Evolutionary conservation across 371 early-diverging fungal genomes (phyloP).

Genomic region (Lichtheimia ornata): DNA sequence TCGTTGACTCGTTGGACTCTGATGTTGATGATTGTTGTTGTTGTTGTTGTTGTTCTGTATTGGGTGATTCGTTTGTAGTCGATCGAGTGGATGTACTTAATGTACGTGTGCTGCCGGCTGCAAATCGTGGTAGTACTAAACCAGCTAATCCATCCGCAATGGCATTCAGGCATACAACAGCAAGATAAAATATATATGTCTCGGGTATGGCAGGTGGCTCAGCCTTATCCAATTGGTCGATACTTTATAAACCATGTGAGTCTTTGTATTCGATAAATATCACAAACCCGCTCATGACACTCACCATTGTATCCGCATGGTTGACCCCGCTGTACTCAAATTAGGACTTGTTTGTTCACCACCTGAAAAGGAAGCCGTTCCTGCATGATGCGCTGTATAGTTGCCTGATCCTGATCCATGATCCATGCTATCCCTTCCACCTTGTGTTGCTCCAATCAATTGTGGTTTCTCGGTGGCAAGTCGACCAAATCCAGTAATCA

Average conservation of each 20-base stretch:
- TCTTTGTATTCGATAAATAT: neutral
- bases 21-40: neutral
- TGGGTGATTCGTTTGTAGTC: neutral
- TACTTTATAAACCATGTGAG: constrained; percentile 31
- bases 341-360: constrained; percentile 19
- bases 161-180: constrained; percentile 66
- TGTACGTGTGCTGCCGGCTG: constrained; percentile 29
- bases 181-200: constrained; percentile 81
- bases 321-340: constrained; percentile 53
- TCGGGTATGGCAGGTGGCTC: constrained; percentile 90
- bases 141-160: constrained; percentile 76
- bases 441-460: constrained; percentile 58
- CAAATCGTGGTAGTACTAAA: constrained; percentile 65
- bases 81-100: constrained; percentile 13
- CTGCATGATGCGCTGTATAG: constrained; percentile 7
- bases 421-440: constrained; percentile 51
- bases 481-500: constrained; percentile 77
- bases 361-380: neutral
- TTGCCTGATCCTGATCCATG: constrained; percentile 15
- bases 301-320: constrained; percentile 80
- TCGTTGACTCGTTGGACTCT: neutral
- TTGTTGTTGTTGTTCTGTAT: too few relatives aligned
- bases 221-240: constrained; percentile 91
- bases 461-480: constrained; percentile 82
- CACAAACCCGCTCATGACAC: neutral